Conservation (phyloP, 2,329 filamentous ascomycete species). For the Thielaviopsis musarum region DNA sequence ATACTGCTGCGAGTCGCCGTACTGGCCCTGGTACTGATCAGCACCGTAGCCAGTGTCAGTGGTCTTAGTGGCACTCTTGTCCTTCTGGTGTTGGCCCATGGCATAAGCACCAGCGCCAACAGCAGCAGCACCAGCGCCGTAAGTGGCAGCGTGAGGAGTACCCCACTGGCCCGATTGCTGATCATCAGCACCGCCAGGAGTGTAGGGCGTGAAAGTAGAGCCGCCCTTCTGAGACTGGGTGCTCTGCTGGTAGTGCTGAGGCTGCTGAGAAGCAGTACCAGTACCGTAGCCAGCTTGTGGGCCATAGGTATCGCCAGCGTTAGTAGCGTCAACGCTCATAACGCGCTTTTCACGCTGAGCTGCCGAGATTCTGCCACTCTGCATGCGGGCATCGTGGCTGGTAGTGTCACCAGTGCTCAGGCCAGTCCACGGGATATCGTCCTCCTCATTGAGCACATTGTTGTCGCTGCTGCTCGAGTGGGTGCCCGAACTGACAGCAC, state of each 20-base stretch:
- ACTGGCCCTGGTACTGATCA: slow-evolving; percentile 1
- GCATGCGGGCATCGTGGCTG: background rate
- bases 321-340: background rate
- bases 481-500: background rate
- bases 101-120: slow-evolving; percentile 4
- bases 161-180: background rate
- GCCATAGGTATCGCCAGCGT: background rate
- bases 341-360: background rate
- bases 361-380: background rate
- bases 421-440: background rate
- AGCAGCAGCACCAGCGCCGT: background rate
- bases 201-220: background rate
- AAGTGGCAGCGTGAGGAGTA: background rate
- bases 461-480: background rate
- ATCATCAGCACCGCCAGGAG: background rate
- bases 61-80: background rate
- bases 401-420: background rate
- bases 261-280: background rate
- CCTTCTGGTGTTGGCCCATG: background rate
- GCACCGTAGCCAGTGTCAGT: background rate
- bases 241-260: background rate
- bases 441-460: background rate
- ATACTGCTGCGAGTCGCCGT: background rate
- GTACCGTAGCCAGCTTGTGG: background rate
- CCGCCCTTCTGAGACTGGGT: no score